phyloP scores from a whole-genome alignment of 306 rosid genomes.

The Trichosanthes cucumerina region DNA sequence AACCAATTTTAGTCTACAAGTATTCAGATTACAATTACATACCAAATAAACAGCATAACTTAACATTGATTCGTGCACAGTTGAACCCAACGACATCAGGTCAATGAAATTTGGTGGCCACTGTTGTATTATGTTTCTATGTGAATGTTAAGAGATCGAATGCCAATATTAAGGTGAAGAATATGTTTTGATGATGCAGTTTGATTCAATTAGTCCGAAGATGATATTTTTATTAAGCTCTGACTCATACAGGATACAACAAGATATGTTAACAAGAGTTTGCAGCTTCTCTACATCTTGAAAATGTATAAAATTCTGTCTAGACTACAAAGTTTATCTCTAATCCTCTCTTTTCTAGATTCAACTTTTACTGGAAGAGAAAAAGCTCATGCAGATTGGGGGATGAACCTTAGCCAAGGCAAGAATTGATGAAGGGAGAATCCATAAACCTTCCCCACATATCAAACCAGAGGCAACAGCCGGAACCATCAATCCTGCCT shows the following conservation, averaged over 20 bases:
- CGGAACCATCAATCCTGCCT: constrained; percentile 71
- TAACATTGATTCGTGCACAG: not conserved
- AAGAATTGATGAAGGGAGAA: constrained; percentile 84
- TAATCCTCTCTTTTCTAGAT: not conserved
- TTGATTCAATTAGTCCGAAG: not conserved
- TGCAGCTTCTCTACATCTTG: constrained; percentile 8
- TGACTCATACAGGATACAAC: not conserved
- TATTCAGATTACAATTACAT: not conserved
- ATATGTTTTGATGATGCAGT: not conserved
- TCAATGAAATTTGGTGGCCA: not conserved
- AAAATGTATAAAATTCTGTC: not conserved
- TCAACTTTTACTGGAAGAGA: constrained; percentile 26
- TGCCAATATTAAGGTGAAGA: too few species aligned
- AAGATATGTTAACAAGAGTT: not conserved
- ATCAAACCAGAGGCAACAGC: constrained; percentile 97
- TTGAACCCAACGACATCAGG: not conserved
- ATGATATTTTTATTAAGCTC: not conserved
- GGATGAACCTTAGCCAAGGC: constrained; percentile 72
- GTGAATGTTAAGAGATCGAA: too few species aligned
- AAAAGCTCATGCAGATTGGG: constrained; percentile 88
- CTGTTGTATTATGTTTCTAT: not conserved
- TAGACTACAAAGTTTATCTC: not conserved
- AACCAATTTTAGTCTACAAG: not conserved
- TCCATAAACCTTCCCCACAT: constrained; percentile 97
- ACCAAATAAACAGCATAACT: not conserved